A percentile compares a stretch with the other conserved stretches of the same genome.
phyloP scores from a whole-genome alignment of 2,329 filamentous ascomycete genomes.

The Fonsecaea pugnacius region DNA sequence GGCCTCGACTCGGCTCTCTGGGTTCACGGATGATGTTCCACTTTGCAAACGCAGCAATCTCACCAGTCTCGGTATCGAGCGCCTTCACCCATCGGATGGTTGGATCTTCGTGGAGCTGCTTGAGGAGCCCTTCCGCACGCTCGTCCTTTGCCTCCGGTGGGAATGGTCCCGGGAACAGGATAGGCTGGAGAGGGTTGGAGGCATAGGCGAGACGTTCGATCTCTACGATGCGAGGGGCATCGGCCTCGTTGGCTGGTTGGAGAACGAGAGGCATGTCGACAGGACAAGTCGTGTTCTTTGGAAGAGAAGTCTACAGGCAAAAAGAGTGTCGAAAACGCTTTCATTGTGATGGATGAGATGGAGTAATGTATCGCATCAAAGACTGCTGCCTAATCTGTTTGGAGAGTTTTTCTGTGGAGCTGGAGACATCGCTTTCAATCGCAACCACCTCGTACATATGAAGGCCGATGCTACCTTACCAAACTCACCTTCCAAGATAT shows the following conservation, averaged over 20 bases:
- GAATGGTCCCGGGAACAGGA: constrained; percentile 38
- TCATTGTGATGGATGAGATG: background rate
- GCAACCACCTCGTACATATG: background rate
- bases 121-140: constrained; percentile 49
- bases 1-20: constrained; percentile 28
- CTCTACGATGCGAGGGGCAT: constrained; percentile 26
- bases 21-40: constrained; percentile 47
- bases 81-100: constrained; percentile 55
- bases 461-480: constrained; percentile 6
- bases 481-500: background rate
- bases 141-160: constrained; percentile 40
- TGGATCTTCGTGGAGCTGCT: constrained; percentile 41
- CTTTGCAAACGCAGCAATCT: constrained; percentile 55
- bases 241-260: constrained; percentile 23
- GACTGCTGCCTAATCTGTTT: constrained; percentile 3
- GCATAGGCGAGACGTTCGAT: constrained; percentile 32
- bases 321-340: background rate
- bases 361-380: background rate
- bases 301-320: background rate
- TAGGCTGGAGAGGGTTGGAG: constrained; percentile 31
- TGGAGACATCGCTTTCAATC: too few relatives aligned
- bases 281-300: background rate
- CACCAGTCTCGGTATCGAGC: constrained; percentile 50
- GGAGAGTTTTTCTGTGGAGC: background rate
- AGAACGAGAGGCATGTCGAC: constrained; percentile 28